phyloP scores from a whole-genome alignment of 176 grass and related monocot species.

The Triticum monococcum region DNA sequence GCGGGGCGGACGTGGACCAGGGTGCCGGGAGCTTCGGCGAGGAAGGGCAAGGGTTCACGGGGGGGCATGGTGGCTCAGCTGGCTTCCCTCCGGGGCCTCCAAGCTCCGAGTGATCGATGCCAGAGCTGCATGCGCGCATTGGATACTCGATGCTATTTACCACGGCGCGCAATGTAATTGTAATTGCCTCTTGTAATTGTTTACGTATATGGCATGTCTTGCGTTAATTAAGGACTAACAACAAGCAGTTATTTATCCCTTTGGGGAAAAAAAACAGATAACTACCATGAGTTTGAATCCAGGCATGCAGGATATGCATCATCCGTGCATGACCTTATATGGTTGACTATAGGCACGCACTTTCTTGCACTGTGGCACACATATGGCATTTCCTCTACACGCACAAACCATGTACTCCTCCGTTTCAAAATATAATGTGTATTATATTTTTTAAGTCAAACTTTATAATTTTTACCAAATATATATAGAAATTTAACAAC shows the following conservation, averaged over 20 bases:
- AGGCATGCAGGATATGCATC: neutral
- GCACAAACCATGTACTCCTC: too few species aligned
- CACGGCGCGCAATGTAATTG: neutral
- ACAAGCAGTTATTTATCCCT: neutral
- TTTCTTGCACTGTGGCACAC: neutral
- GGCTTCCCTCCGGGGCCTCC: slow-evolving; percentile 43
- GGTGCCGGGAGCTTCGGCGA: slow-evolving; percentile 42
- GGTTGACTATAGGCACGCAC: neutral
- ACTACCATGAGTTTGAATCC: neutral
- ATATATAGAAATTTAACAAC: too few species aligned
- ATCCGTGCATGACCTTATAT: neutral
- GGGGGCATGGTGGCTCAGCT: slow-evolving; percentile 32
- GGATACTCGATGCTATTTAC: slow-evolving; percentile 7
- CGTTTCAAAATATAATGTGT: too few species aligned
- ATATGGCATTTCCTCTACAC: neutral
- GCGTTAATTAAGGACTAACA: slow-evolving; percentile 8
- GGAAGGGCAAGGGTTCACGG: slow-evolving; percentile 53
- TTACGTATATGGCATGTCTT: neutral
- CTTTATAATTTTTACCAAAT: too few species aligned
- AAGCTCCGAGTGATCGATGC: slow-evolving; percentile 43
- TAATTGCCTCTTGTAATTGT: neutral
- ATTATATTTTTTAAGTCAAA: too few species aligned
- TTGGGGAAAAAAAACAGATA: neutral
- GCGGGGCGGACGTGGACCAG: slow-evolving; percentile 43
- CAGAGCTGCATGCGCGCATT: neutral